phyloP scores from a whole-genome alignment of 2,329 filamentous ascomycete species.

The Colletotrichum noveboracense region DNA sequence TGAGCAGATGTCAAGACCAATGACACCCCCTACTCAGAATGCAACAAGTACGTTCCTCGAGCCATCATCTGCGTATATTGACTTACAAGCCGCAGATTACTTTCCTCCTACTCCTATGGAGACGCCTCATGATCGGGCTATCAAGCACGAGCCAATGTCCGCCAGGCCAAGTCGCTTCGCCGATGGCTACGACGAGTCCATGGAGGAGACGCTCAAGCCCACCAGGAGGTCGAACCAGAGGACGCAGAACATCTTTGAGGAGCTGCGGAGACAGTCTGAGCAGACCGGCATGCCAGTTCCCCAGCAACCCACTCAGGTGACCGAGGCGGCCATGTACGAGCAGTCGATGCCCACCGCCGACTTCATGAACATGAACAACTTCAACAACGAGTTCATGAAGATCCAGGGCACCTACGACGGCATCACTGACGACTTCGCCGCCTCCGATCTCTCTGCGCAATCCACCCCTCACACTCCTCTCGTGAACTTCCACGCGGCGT shows the following conservation, averaged over 20 bases:
- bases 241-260: conserved; percentile 60
- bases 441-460: conserved; percentile 54
- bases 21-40: conserved; percentile 68
- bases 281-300: conserved; percentile 42
- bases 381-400: conserved; percentile 51
- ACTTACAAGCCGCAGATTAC: conserved; percentile 51
- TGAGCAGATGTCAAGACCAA: conserved; percentile 55
- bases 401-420: conserved; percentile 38
- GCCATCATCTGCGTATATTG: neutral
- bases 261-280: conserved; percentile 63
- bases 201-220: conserved; percentile 71
- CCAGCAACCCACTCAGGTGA: conserved; percentile 13
- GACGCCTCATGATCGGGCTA: conserved; percentile 59
- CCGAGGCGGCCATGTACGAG: conserved; percentile 48
- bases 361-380: conserved; percentile 59
- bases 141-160: conserved; percentile 41
- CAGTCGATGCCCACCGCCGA: conserved; percentile 59
- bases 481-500: conserved; percentile 47
- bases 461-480: conserved; percentile 59
- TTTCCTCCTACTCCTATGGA: conserved; percentile 72
- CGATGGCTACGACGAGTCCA: conserved; percentile 68
- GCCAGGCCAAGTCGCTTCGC: conserved; percentile 55
- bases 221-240: conserved; percentile 47
- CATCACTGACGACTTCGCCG: conserved; percentile 39
- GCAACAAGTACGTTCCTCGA: conserved; percentile 56